Base-by-base conservation (phyloP, 352 stramenopile genomes). In the Bremia lactucae region DNA sequence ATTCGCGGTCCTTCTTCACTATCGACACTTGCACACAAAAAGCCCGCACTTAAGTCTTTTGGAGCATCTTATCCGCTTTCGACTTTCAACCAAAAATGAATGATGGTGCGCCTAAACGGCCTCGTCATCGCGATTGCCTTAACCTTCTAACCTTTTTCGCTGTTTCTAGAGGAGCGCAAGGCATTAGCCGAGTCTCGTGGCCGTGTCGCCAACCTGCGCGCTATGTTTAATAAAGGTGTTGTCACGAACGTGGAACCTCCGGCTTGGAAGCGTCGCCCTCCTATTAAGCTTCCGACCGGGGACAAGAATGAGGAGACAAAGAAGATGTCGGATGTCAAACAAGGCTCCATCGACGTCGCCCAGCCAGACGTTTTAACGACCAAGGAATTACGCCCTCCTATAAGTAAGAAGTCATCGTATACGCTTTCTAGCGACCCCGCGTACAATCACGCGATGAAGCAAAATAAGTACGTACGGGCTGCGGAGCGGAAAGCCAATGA, bases 181-280 rank as follows among this genome's bases (percentile, higher is more conserved):
- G 59, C 71, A 46, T 52, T 72, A 44, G 65, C 67, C 23, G 52
- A 68, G 14, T 48, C 65, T 23, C 57, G 62, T 38, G 72, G 69
- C 31, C 68, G 72, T 36, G 69, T 83, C 20, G 58, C 60, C 29
- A 80, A 73, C 38, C 44, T 85, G 33, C 72, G 72, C 36, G 66
- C 56, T 34, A 85, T 79, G 72, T 85, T 85, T 56, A 78, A 75
- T 52, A 78, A 78, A 36, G 63, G 63, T 18, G 42, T 50, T 0
- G 42, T 62, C 9, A 39, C 33, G 28, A 51, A 62, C 31, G 21
- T 44, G 7, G 46, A 62, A 20, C 48, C 51, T 10, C 55, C 55
- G 6, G 33, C 44, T 4, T 64, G 45, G 41, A 55, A 56, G 22
- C 31, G 31, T 23, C 31, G 14, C 2, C 9, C 31, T 23, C 14